Conservation (phyloP, 371 early-diverging fungal species). For the Apophysomyces variabilis region DNA sequence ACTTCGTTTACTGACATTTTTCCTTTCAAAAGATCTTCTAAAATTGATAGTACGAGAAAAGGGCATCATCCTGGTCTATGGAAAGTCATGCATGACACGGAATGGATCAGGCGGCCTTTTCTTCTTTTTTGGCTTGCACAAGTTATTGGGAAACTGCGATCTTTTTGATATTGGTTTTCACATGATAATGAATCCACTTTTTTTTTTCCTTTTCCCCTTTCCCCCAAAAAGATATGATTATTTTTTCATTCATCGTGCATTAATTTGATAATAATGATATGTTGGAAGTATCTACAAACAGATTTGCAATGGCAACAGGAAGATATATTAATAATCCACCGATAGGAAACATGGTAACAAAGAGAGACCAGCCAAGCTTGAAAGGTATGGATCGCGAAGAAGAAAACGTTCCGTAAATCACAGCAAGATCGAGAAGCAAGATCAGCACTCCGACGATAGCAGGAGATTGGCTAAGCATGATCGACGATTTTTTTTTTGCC, state of each 20-base stretch:
- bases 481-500: too few species aligned
- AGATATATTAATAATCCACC: constrained; percentile 14
- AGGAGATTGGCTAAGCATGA: constrained; percentile 11
- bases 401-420: constrained; percentile 7
- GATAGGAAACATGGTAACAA: constrained; percentile 9
- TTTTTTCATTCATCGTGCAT: not conserved
- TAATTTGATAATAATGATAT: not conserved
- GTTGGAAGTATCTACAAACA: not conserved
- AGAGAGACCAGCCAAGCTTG: constrained; percentile 16
- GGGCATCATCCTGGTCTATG: too few species aligned
- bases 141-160: not conserved
- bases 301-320: not conserved
- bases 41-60: too few species aligned
- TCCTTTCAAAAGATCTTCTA: not conserved
- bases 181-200: not conserved
- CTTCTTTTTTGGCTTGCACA: too few species aligned
- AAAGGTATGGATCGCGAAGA: constrained; percentile 15
- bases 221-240: constrained; percentile 5
- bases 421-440: constrained; percentile 13
- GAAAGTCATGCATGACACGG: too few species aligned
- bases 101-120: too few species aligned
- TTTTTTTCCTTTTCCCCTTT: not conserved
- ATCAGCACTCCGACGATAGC: constrained; percentile 12
- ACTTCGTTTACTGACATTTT: not conserved
- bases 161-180: not conserved